Conservation (phyloP, 164 flowering plant genomes). For the Aristolochia californica region DNA sequence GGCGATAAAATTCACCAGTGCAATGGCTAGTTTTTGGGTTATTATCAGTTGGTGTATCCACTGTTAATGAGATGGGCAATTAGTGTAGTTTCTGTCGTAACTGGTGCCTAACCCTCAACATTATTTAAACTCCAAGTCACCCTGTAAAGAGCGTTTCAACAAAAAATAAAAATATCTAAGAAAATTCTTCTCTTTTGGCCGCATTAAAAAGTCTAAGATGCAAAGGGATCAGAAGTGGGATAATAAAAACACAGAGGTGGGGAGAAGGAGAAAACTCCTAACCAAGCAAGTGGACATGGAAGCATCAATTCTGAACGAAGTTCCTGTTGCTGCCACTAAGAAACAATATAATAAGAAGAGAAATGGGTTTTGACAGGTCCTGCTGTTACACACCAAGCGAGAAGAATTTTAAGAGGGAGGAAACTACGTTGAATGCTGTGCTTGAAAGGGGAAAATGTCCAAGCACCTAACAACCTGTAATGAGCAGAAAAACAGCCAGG, state of each 20-base stretch:
- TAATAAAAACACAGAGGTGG: not conserved
- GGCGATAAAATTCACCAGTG: no score
- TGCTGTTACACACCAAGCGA: not conserved
- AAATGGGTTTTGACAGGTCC: not conserved
- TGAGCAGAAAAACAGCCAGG: not conserved
- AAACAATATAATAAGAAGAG: not conserved
- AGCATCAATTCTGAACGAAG: not conserved
- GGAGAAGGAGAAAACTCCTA: not conserved
- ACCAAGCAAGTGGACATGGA: not conserved
- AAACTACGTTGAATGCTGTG: not conserved
- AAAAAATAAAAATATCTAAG: not conserved
- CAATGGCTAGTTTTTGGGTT: no score
- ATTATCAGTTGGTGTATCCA: no score
- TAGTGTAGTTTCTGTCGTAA: no score
- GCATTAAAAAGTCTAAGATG: not conserved
- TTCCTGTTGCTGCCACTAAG: not conserved
- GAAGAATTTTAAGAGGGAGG: not conserved
- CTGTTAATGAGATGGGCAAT: no score
- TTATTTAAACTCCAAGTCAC: not conserved
- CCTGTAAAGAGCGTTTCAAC: not conserved
- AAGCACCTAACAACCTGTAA: not conserved
- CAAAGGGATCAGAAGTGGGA: not conserved
- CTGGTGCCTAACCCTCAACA: no score
- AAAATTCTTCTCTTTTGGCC: not conserved
- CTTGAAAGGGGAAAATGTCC: not conserved